Base-by-base conservation (phyloP, 768 basidiomycete genomes). In the Russula compacta region DNA sequence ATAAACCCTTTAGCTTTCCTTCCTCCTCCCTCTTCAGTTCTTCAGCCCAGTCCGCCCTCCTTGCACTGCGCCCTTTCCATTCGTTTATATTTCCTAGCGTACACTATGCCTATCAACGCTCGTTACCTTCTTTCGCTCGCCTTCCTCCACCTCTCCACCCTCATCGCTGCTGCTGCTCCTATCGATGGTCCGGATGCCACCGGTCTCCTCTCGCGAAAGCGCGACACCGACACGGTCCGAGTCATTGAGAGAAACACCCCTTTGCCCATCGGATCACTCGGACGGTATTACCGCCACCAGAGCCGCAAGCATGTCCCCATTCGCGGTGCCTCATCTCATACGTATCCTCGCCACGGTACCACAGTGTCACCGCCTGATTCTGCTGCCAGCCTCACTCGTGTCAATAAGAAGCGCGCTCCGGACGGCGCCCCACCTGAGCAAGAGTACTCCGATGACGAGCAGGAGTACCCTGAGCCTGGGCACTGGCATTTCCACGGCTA, bases 111-210 rank as follows among this genome's bases (percentile, higher is more conserved):
- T 53, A 47, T 48, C 33, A 40, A 63, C 56, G 17, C 61, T 63
- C 61, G 61, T 63, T 63, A 58, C 15, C 12, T 49, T 54, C 61
- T 63, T 35, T 49, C 58, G 44, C 46, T 63, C 39, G 61, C 56
- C 44, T 43, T 63, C 38, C 56, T 63, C 17, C 61, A 63, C 39
- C 51, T 58, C 52, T 17, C 56, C 4, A 42, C 53, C 29, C 33
- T 58, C 21, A 32, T 46, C 21, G 40, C 47, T 7, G 3, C 24
- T 29, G 56, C 61, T 24, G 61, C 33, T 8, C 61, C 61, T 1
- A 1, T 56, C 39, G 44, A 46, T 29, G 24, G 24, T 3, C 3
- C 24, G 24, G 24, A 38, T 35, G 40, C 19, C 19, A 6, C 19
- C 36, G 19, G 1, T 12, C 32, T 4, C 15, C 24, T 50, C 56